Evolutionary conservation across 2,329 filamentous ascomycete species (phyloP).

Genomic region (Lachnum nothofagi): DNA sequence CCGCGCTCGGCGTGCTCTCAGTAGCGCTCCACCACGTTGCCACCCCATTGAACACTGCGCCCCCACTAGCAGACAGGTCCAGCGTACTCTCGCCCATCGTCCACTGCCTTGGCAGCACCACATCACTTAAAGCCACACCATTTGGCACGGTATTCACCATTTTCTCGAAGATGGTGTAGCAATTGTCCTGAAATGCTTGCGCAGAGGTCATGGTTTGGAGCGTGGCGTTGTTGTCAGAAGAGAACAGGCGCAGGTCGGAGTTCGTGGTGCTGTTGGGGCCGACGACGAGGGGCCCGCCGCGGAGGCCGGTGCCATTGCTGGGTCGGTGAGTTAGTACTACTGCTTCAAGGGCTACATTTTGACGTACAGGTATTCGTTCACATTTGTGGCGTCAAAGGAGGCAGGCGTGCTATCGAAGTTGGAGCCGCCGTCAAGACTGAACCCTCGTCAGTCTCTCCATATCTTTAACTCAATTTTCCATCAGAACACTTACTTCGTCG

Average conservation of each 20-base stretch:
- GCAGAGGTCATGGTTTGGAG: constrained; percentile 14
- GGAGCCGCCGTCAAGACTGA: constrained; percentile 2
- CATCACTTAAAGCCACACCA: constrained; percentile 10
- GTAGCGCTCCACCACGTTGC: neutral
- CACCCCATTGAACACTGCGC: constrained; percentile 5
- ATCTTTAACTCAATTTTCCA: neutral
- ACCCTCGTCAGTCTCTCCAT: neutral
- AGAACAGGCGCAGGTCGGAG: constrained; percentile 16
- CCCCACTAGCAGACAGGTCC: constrained; percentile 12
- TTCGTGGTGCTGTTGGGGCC: constrained; percentile 5
- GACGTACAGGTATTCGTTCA: constrained; percentile 19
- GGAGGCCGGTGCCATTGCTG: constrained; percentile 7
- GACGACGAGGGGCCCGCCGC: constrained; percentile 17
- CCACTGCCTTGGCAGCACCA: constrained; percentile 13
- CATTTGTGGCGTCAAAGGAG: constrained; percentile 10
- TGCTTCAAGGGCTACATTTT: no score
- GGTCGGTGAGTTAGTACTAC: no score
- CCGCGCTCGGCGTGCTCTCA: no score
- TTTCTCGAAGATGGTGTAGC: constrained; percentile 17
- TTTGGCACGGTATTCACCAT: constrained; percentile 22
- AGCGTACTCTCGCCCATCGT: constrained; percentile 11
- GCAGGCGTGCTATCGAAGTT: constrained; percentile 17
- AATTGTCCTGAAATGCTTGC: constrained; percentile 16
- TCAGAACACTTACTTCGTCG: no score
- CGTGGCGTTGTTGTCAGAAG: constrained; percentile 20